Evolutionary conservation across 2,329 filamentous ascomycete genomes (phyloP).

Genomic region (Claviceps cyperi): DNA sequence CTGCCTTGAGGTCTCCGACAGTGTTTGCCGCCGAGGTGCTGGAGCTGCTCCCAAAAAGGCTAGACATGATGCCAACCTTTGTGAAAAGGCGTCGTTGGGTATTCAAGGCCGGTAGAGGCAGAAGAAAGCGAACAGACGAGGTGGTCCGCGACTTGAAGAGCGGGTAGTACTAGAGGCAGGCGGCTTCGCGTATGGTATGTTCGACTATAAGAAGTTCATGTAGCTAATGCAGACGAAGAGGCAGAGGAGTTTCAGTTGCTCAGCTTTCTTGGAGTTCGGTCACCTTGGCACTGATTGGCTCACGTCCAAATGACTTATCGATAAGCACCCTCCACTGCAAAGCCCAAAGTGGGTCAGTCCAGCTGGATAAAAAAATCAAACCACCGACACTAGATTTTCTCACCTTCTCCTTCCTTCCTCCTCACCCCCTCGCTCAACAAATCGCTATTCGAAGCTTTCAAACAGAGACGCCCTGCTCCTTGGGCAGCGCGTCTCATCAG

Average conservation of each 20-base stretch:
- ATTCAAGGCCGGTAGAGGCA: neutral
- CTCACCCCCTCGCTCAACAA: constrained; percentile 85
- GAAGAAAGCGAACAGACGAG: neutral
- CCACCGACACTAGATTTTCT: neutral
- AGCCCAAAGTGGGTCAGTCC: constrained; percentile 8
- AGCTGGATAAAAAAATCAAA: constrained; percentile 16
- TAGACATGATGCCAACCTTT: constrained; percentile 39
- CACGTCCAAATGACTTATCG: neutral
- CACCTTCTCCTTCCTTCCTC: constrained; percentile 18
- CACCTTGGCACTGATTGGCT: constrained; percentile 2
- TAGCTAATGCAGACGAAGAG: neutral
- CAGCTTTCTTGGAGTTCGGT: neutral
- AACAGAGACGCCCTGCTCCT: constrained; percentile 46
- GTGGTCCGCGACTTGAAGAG: neutral
- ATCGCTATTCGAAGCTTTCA: constrained; percentile 99
- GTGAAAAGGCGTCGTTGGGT: neutral
- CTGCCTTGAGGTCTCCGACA: constrained; percentile 79
- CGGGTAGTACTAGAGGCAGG: neutral
- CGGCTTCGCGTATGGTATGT: neutral
- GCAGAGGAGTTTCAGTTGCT: neutral
- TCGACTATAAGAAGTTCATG: neutral
- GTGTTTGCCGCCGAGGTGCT: constrained; percentile 49
- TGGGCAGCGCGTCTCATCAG: constrained; percentile 20
- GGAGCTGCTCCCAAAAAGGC: constrained; percentile 41
- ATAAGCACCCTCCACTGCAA: neutral